These are phyloP conservation scores for Trypanosoma cruzi DNA, from an alignment of 208 protist genomes.

Conservation along the genomic window DNA sequence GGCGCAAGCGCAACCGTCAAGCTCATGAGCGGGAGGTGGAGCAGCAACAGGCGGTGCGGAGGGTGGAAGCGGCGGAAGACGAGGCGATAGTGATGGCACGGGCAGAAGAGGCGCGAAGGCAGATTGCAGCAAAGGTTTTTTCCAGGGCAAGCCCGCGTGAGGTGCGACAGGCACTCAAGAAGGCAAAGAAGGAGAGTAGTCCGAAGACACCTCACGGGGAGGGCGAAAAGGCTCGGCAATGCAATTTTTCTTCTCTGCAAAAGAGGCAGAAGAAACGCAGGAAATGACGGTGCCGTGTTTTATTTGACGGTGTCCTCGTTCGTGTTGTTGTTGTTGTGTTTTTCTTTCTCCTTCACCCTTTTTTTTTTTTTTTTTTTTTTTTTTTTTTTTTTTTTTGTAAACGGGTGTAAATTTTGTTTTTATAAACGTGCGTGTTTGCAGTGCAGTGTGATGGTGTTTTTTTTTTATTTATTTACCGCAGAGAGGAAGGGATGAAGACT, in stretches of 20 bases:
- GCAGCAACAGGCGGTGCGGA: conserved; percentile 8
- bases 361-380: too few relatives aligned
- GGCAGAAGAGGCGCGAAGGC: conserved; percentile 47
- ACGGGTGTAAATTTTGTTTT: too few relatives aligned
- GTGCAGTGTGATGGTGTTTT: not conserved
- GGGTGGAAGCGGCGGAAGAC: conserved; percentile 11
- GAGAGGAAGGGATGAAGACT: too few relatives aligned
- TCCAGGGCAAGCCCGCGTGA: conserved; percentile 70
- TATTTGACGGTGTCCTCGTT: too few relatives aligned
- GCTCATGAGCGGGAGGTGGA: conserved; percentile 28
- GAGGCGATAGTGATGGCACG: conserved; percentile 34
- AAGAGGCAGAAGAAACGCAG: not conserved
- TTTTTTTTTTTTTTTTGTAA: too few relatives aligned
- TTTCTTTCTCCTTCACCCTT: too few relatives aligned
- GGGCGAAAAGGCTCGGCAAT: not conserved
- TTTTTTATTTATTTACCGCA: too few relatives aligned
- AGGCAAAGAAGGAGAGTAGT: conserved; percentile 14
- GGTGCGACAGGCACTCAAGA: conserved; percentile 33
- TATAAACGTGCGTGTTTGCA: too few relatives aligned
- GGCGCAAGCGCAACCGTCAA: conserved; percentile 52
- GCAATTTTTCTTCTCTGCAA: too few relatives aligned
- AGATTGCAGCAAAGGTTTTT: conserved; percentile 65
- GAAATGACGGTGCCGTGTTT: too few relatives aligned
- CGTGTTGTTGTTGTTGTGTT: too few relatives aligned
- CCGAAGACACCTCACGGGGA: not conserved